Conservation (phyloP, 441 rosid species). For the Corymbia citriodora region DNA sequence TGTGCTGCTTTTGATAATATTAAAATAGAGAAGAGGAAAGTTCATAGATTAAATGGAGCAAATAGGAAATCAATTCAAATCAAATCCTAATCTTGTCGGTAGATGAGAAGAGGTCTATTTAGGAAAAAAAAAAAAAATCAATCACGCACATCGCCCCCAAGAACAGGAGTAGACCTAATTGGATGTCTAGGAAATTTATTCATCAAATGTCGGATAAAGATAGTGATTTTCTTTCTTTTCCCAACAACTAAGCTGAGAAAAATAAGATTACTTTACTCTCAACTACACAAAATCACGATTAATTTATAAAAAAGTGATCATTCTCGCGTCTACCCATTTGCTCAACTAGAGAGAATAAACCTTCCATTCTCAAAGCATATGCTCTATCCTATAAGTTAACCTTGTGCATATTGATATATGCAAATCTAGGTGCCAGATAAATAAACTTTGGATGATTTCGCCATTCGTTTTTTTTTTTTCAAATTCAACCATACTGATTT, state of each 20-base stretch:
- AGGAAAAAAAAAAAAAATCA: not conserved
- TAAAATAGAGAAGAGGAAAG: not conserved
- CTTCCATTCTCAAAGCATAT: not conserved
- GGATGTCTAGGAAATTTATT: not conserved
- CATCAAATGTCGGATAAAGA: not conserved
- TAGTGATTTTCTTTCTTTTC: not conserved
- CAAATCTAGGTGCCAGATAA: not conserved
- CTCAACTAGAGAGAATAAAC: not conserved
- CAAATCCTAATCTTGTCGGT: not conserved
- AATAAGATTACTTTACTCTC: not conserved
- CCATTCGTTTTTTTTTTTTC: not conserved
- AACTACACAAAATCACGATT: not conserved
- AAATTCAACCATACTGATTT: not conserved
- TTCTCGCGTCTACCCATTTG: not conserved
- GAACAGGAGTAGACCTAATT: not conserved
- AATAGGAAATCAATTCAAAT: not conserved
- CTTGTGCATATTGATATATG: not conserved
- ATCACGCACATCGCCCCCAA: not conserved
- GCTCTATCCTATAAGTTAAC: not conserved
- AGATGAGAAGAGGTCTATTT: not conserved
- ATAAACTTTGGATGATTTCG: not conserved
- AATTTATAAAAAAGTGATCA: not conserved
- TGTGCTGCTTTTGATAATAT: not conserved
- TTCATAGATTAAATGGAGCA: not conserved
- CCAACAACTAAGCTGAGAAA: not conserved